A percentile compares a stretch with the other conserved stretches of the same genome.
Conservation (phyloP, 1,284 basidiomycete genomes). For the Marasmius tenuissimus region DNA sequence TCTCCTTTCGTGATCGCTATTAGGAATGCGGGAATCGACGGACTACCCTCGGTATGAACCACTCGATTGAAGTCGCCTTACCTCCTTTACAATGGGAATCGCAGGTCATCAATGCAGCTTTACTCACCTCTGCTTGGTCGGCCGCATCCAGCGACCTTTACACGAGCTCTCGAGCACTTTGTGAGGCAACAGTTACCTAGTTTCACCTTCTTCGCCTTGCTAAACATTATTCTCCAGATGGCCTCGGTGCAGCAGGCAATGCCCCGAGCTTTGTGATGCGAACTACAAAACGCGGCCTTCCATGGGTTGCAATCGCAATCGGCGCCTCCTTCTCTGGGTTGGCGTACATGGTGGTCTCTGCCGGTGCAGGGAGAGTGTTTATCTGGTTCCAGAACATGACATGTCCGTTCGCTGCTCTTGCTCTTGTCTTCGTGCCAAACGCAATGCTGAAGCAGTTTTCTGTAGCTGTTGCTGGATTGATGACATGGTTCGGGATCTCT, state of each 20-base stretch:
- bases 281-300: constrained; percentile 73
- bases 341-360: constrained; percentile 69
- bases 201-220: constrained; percentile 10
- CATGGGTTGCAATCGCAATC: constrained; percentile 69
- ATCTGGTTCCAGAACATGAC: constrained; percentile 80
- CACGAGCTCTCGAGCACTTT: constrained; percentile 78
- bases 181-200: constrained; percentile 38
- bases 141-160: constrained; percentile 85
- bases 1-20: constrained; percentile 89
- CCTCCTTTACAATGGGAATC: neutral
- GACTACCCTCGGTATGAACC: constrained; percentile 56
- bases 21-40: constrained; percentile 71
- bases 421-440: too few relatives aligned
- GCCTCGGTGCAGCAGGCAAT: constrained; percentile 72
- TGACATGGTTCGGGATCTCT: constrained; percentile 86
- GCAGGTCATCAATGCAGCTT: constrained; percentile 82
- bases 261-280: constrained; percentile 75
- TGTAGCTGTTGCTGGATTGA: constrained; percentile 45
- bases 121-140: constrained; percentile 85
- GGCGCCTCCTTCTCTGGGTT: constrained; percentile 72
- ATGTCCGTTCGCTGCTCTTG: constrained; percentile 18
- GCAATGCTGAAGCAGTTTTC: constrained; percentile 38
- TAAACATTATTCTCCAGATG: constrained; percentile 46
- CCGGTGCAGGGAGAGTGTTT: constrained; percentile 67
- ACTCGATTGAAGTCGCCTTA: neutral